Percentiles rank a stretch among this genome's conserved stretches.
Evolutionary conservation across 352 stramenopile genomes (phyloP).

Genomic region (Phytophthora pini): DNA sequence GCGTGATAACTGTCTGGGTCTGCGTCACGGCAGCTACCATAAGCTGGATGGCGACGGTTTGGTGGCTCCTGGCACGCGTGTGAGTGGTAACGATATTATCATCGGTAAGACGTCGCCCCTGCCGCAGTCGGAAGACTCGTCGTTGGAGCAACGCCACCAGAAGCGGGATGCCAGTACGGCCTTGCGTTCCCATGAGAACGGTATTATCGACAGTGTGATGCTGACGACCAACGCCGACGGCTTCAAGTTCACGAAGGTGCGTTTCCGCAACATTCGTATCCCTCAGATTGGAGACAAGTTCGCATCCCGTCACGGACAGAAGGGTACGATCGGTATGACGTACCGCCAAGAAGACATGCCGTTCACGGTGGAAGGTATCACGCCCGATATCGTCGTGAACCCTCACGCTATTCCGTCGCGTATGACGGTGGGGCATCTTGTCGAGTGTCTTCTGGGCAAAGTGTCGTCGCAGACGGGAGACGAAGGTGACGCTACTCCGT

Average conservation of each 20-base stretch:
- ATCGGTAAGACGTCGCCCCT: conserved; percentile 98
- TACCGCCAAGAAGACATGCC: conserved; percentile 99
- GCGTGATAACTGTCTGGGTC: conserved; percentile 94
- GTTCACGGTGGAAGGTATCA: conserved; percentile 99
- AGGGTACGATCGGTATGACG: conserved; percentile 99
- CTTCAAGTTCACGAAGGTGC: conserved; percentile 98
- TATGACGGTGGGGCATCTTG: conserved; percentile 99
- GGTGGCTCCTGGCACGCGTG: conserved; percentile 94
- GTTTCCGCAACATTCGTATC: conserved; percentile 98
- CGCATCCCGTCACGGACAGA: conserved; percentile 91
- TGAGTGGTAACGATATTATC: conserved; percentile 98
- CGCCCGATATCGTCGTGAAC: conserved; percentile 99
- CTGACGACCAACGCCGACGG: conserved; percentile 98
- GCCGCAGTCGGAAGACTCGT: conserved; percentile 79
- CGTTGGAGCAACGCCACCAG: conserved; percentile 90
- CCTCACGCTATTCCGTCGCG: conserved; percentile 99
- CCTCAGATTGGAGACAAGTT: conserved; percentile 99
- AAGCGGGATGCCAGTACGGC: conserved; percentile 98
- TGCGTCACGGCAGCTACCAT: conserved; percentile 97
- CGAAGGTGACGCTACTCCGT: conserved; percentile 99
- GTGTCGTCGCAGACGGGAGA: conserved; percentile 96
- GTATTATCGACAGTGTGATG: conserved; percentile 99
- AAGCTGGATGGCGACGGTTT: conserved; percentile 99
- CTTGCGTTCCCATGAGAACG: conserved; percentile 98
- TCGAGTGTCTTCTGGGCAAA: conserved; percentile 99